phyloP scores from a whole-genome alignment of 495 filamentous ascomycete species.

The Pyrenula aspistea region DNA sequence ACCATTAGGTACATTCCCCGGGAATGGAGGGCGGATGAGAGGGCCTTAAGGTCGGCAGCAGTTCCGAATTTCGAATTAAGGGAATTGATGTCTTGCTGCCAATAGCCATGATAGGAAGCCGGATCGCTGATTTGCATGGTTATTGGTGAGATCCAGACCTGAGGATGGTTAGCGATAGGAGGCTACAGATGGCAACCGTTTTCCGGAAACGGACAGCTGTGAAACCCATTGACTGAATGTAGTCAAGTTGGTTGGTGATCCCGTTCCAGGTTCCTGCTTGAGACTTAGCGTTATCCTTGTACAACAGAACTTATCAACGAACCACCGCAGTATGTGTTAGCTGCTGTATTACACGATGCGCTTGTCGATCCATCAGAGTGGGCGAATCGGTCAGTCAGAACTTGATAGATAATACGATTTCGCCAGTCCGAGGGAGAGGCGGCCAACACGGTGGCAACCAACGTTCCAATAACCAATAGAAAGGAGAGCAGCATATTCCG shows the following conservation, averaged over 20 bases:
- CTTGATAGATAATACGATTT: constrained; percentile 57
- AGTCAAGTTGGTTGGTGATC: constrained; percentile 37
- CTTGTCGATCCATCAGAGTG: constrained; percentile 54
- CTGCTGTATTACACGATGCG: constrained; percentile 30
- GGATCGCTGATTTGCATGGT: constrained; percentile 43
- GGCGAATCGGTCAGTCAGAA: constrained; percentile 66
- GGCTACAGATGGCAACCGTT: background rate
- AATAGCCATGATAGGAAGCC: constrained; percentile 14
- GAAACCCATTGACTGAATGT: constrained; percentile 55
- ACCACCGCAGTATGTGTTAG: constrained; percentile 56
- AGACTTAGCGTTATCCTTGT: background rate
- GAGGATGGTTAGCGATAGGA: background rate
- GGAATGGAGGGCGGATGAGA: constrained; percentile 12
- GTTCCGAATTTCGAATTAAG: constrained; percentile 17
- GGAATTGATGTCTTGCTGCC: constrained; percentile 15
- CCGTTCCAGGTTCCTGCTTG: constrained; percentile 46
- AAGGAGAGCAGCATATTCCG: background rate
- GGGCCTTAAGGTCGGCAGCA: constrained; percentile 10
- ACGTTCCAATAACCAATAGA: background rate
- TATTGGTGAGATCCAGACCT: constrained; percentile 69
- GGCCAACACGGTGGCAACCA: constrained; percentile 7
- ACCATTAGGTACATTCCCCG: constrained; percentile 48
- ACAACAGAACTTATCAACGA: background rate
- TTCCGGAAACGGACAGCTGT: constrained; percentile 35
- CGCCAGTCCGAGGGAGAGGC: constrained; percentile 43